Evolutionary conservation across 768 basidiomycete species (phyloP), one percentile per base, ranked within the genome.

Genomic region (Hericium erinaceus): DNA sequence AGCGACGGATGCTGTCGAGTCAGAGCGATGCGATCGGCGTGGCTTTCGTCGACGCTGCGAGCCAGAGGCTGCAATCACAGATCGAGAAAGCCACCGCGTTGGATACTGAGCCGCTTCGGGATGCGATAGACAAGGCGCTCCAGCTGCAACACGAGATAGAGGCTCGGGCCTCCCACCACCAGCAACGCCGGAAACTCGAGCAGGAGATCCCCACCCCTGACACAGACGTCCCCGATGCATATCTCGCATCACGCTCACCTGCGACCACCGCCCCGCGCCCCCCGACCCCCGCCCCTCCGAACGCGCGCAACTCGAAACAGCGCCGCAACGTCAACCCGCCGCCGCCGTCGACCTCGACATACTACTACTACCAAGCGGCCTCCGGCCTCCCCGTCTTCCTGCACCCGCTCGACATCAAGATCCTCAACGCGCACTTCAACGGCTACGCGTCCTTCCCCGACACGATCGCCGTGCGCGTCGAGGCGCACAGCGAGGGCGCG

Each of bases 281-380:
- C 57, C 44, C 11, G 48, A 15, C 54, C 15, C 39, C 53, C 39
- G 12, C 62, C 16, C 62, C 74, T 15, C 68, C 70, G 2, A 24
- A 63, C 46, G 78, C 75, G 48, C 80, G 77, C 59, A 71, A 64
- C 51, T 80, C 79, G 38, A 79, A 80, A 57, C 83, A 83, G 55
- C 82, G 89, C 28, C 80, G 83, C 57, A 93, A 93, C 67, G 70
- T 93, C 62, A 93, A 92, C 64, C 89, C 90, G 1, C 89, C 89
- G 2, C 89, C 91, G 2, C 89, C 87, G 16, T 89, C 89, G 16
- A 88, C 89, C 15, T 87, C 91, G 10, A 87, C 92, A 9, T 99
- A 95, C 73, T 94, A 89, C 68, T 99, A 89, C 72, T 99, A 98
- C 69, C 97, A 98, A 69, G 89, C 93, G 16, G 84, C 92, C 0